These are phyloP conservation scores for Suillus clintonianus DNA, from an alignment of 768 basidiomycete genomes.

Conservation along the genomic window DNA sequence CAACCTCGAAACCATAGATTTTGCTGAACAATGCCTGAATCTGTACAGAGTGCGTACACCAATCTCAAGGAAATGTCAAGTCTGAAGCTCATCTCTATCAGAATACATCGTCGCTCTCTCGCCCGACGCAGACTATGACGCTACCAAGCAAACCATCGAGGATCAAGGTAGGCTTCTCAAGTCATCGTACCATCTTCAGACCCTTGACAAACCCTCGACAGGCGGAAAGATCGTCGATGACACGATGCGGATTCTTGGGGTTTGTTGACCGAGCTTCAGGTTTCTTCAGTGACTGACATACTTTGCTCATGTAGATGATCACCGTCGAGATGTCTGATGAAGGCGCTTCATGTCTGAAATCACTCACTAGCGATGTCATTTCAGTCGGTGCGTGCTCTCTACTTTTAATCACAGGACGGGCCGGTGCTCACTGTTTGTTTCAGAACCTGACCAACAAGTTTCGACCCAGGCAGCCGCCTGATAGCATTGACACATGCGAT, in stretches of 20 bases:
- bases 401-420: not conserved
- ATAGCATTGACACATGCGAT: not conserved
- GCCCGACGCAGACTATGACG: not conserved
- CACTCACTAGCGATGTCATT: not conserved
- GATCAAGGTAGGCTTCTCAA: not conserved
- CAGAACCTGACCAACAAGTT: not conserved
- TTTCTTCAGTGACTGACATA: not conserved
- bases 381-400: not conserved
- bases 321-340: not conserved
- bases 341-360: not conserved
- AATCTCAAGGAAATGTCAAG: not conserved
- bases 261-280: not conserved
- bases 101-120: not conserved
- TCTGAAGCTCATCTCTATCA: not conserved
- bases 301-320: not conserved
- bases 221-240: not conserved
- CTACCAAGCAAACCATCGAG: not conserved
- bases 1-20: not conserved
- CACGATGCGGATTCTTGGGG: not conserved
- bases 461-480: not conserved
- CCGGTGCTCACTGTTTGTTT: not conserved
- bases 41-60: not conserved
- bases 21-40: not conserved
- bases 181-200: not conserved
- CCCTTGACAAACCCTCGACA: not conserved